phyloP scores from a whole-genome alignment of 129 eudicot genomes.

The Logfia minima region DNA sequence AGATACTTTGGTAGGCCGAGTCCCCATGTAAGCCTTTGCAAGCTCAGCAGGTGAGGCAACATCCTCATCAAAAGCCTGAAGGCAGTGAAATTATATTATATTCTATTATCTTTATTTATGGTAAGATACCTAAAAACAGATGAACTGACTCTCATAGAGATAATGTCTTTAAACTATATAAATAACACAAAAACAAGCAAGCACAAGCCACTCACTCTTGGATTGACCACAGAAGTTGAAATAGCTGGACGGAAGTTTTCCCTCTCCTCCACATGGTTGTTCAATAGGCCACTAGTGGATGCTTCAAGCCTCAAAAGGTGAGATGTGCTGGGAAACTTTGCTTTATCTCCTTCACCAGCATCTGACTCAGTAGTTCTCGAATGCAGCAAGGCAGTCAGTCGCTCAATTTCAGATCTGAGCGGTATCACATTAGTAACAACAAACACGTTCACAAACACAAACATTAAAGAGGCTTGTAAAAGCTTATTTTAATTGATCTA shows the following conservation, averaged over 20 bases:
- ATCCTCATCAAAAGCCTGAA: slow-evolving; percentile 60
- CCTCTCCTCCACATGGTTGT: slow-evolving; percentile 34
- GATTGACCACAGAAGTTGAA: slow-evolving; percentile 43
- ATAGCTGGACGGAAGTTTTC: slow-evolving; percentile 24
- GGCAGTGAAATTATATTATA: not conserved
- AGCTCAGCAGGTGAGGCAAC: slow-evolving; percentile 87
- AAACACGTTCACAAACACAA: slow-evolving; percentile 1
- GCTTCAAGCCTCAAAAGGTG: slow-evolving; percentile 32
- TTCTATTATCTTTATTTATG: not conserved
- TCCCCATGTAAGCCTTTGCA: slow-evolving; percentile 95
- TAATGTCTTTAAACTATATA: not conserved
- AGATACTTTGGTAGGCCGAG: slow-evolving; percentile 61
- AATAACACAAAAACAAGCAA: not conserved
- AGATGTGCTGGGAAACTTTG: slow-evolving; percentile 26
- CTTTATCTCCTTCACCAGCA: slow-evolving; percentile 36
- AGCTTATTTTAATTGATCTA: not conserved
- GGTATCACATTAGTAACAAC: slow-evolving; percentile 20
- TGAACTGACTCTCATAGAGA: not conserved
- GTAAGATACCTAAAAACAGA: not conserved
- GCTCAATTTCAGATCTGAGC: slow-evolving; percentile 72
- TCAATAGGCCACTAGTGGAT: slow-evolving; percentile 28
- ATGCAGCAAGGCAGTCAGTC: slow-evolving; percentile 58
- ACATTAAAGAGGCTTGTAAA: not conserved
- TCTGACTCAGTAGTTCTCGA: slow-evolving; percentile 50
- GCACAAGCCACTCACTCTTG: slow-evolving; percentile 41